A percentile compares a stretch with the other conserved stretches of the same genome.
Evolutionary conservation across 345 rosid genomes (phyloP).

Genomic region (Lepidium sativum): DNA sequence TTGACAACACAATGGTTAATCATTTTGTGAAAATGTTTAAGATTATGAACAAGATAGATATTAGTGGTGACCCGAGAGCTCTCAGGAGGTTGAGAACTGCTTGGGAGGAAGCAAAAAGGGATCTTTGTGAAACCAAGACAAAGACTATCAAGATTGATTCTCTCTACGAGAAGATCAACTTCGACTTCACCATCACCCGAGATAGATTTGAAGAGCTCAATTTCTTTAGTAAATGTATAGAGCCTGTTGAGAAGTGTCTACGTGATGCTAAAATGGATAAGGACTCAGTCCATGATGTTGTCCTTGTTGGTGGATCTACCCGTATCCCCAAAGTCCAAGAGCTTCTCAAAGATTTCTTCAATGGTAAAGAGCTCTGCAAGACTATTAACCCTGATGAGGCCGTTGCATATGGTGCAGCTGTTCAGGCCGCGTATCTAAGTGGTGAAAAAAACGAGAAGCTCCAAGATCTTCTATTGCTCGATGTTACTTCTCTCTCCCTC

Average conservation of each 20-base stretch:
- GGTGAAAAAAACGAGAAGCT: no score
- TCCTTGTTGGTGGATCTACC: slow-evolving; percentile 35
- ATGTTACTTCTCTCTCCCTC: no score
- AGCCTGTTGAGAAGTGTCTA: no score
- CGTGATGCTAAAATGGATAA: slow-evolving; percentile 32
- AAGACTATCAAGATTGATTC: slow-evolving; percentile 35
- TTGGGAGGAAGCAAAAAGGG: slow-evolving; percentile 26
- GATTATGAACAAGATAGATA: slow-evolving; percentile 40
- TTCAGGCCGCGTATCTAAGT: no score
- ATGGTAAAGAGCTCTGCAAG: slow-evolving; percentile 35
- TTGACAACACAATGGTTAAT: slow-evolving; percentile 53
- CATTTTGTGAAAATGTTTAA: slow-evolving; percentile 56
- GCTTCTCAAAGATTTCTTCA: slow-evolving; percentile 28
- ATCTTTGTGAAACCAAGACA: neutral
- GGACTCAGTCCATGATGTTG: slow-evolving; percentile 28
- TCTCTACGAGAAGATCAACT: slow-evolving; percentile 26
- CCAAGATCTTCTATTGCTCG: no score
- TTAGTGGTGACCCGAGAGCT: slow-evolving; percentile 41
- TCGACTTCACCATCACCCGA: slow-evolving; percentile 25
- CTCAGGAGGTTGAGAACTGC: slow-evolving; percentile 48
- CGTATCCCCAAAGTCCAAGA: slow-evolving; percentile 36
- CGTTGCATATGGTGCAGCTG: slow-evolving; percentile 37
- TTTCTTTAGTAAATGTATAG: slow-evolving; percentile 32
- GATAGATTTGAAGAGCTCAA: slow-evolving; percentile 33
- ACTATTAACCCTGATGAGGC: slow-evolving; percentile 36